Percentiles rank a stretch among this genome's conserved stretches.
phyloP scores from a whole-genome alignment of 2,329 filamentous ascomycete species.

The Colletotrichum lindemuthianum region DNA sequence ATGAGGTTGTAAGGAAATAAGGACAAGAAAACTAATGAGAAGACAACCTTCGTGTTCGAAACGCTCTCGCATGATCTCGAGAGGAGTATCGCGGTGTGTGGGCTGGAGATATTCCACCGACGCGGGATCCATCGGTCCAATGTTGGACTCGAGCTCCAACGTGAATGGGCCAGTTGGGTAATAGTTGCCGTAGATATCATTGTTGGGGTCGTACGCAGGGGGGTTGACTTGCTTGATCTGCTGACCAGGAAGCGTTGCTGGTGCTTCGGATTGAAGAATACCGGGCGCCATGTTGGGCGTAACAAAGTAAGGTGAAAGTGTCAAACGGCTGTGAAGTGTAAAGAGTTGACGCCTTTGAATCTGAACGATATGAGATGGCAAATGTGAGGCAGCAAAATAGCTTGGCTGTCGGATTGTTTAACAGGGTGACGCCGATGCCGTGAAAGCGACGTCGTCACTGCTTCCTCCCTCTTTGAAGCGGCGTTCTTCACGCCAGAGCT shows the following conservation, averaged over 20 bases:
- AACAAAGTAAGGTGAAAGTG: neutral
- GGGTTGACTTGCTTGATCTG: neutral
- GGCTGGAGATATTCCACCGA: constrained; percentile 12
- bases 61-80: constrained; percentile 26
- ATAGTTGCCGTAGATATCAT: constrained; percentile 20
- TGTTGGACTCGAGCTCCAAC: constrained; percentile 4
- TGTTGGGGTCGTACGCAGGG: neutral
- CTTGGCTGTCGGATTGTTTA: no score
- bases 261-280: constrained; percentile 16
- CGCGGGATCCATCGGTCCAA: constrained; percentile 11
- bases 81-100: constrained; percentile 14
- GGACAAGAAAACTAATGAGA: constrained; percentile 4
- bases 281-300: constrained; percentile 6
- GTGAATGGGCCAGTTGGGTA: neutral
- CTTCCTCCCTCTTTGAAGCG: neutral
- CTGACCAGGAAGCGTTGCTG: constrained; percentile 6
- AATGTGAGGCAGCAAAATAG: no score
- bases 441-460: neutral
- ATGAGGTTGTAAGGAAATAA: neutral
- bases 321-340: neutral
- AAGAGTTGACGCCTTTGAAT: neutral
- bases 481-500: neutral
- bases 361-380: no score
- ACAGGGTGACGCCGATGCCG: neutral
- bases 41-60: constrained; percentile 30